Evolutionary conservation across 345 rosid genomes (phyloP).

Genomic region (Syzygium grande): DNA sequence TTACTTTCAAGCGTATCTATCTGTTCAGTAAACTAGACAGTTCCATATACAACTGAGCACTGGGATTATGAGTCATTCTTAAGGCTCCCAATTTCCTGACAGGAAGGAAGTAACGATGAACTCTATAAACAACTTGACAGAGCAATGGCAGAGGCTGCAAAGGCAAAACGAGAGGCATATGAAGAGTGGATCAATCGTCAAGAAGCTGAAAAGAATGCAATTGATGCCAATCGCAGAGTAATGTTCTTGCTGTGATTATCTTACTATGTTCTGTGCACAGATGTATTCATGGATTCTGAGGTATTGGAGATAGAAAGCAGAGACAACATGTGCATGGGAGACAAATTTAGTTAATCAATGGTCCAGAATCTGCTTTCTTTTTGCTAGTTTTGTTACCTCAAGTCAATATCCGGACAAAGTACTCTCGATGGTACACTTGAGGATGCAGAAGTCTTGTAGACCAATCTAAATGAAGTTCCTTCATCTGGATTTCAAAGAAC

Average conservation of each 20-base stretch:
- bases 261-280: background rate
- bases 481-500: background rate
- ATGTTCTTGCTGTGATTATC: background rate
- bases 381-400: background rate
- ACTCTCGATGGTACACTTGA: background rate
- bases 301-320: background rate
- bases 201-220: constrained; percentile 59
- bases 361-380: background rate
- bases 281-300: background rate
- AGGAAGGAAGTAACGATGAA: constrained; percentile 48
- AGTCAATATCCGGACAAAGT: background rate
- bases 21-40: background rate
- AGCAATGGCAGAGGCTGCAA: constrained; percentile 50
- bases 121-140: constrained; percentile 34
- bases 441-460: background rate
- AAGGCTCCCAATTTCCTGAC: constrained; percentile 16
- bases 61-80: background rate
- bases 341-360: background rate
- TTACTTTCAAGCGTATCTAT: background rate
- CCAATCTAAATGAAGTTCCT: background rate
- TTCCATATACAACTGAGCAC: background rate
- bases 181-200: constrained; percentile 43
- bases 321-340: background rate
- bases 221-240: constrained; percentile 67
- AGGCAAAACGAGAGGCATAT: constrained; percentile 46